Base-by-base conservation (phyloP, 176 grass and related monocot species). In the Triticum urartu region DNA sequence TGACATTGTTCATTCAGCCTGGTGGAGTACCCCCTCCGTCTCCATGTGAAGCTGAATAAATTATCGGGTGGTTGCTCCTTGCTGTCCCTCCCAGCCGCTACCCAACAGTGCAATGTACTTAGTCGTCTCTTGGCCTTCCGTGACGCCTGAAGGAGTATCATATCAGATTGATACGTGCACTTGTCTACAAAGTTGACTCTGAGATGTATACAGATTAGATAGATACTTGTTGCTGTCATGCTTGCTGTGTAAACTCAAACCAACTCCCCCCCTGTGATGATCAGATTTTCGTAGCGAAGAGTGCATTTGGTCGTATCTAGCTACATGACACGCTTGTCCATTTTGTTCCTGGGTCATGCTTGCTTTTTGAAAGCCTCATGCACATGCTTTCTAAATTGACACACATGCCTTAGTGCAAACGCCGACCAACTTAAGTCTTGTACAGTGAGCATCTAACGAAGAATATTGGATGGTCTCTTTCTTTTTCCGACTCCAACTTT, bases 121-220 rank as follows among this genome's bases (percentile, higher is more conserved):
- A 3, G 59, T 75, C 68, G 9, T 84, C 17, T 84, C 17, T 64
- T 86, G 89, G 39, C 77, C 40, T 77, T 85, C 52, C 24, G 61
- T 63, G 14, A 33, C 58, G 62, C 22, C 42, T 70, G 62, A 33
- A 85, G 48, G 47, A 84, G 89, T 30, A 45, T 45, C 36, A 39
- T 11, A 43, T 43, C 35, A 4, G 4, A 12, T 11, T 11, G 28
- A 25, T 26, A 35, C 21, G 64, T 18, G 54, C 24, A 24, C 36
- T 79, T 79, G 33, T 32, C 36, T 45, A 21, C 36, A 39, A 11
- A 68, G 85, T 84, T 91, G 89, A 91, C 85, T 20, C 9, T 68
- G 20, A 47, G 60, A 80, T 40, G 61, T n/a, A 67, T 68, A 67
- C 40, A 59, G 3, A 77, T 54, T 76, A 48, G 45, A 7, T 59